These are phyloP conservation scores for Bullera alba DNA, from an alignment of 768 basidiomycete species.

Conservation along the genomic window DNA sequence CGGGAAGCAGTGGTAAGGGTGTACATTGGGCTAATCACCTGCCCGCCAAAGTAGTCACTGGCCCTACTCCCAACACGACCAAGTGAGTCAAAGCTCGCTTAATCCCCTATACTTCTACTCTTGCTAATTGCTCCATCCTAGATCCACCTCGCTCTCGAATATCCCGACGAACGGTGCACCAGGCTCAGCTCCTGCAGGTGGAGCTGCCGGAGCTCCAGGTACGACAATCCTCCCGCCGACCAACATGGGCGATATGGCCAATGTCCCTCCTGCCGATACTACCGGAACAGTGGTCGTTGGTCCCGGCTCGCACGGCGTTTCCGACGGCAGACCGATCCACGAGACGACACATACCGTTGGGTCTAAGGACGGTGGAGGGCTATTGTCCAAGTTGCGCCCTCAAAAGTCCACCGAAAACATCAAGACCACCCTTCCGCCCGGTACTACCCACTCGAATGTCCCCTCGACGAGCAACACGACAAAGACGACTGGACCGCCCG, in stretches of 20 bases:
- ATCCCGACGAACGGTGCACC: not conserved
- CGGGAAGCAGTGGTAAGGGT: conserved; percentile 6
- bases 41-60: conserved; percentile 15
- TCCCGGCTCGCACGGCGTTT: not conserved
- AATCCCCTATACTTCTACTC: not conserved
- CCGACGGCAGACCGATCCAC: not conserved
- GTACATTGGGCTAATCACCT: conserved; percentile 25
- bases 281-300: not conserved
- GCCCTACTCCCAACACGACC: conserved; percentile 1
- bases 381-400: conserved; percentile 19
- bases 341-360: conserved; percentile 2
- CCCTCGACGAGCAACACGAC: conserved; percentile 2
- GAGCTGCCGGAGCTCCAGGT: conserved; percentile 1
- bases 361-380: conserved; percentile 1
- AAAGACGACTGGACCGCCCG: conserved; percentile 13
- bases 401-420: conserved; percentile 19
- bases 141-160: not conserved
- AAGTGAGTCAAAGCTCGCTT: conserved; percentile 5
- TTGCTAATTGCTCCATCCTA: conserved; percentile 2
- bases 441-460: conserved; percentile 7
- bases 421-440: not conserved
- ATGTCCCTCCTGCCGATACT: not conserved
- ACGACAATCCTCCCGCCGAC: conserved; percentile 1
- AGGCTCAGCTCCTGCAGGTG: too few species aligned
- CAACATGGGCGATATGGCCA: not conserved